Evolutionary conservation across 208 protist genomes (phyloP).

Genomic region (Zelonia costaricensis): DNA sequence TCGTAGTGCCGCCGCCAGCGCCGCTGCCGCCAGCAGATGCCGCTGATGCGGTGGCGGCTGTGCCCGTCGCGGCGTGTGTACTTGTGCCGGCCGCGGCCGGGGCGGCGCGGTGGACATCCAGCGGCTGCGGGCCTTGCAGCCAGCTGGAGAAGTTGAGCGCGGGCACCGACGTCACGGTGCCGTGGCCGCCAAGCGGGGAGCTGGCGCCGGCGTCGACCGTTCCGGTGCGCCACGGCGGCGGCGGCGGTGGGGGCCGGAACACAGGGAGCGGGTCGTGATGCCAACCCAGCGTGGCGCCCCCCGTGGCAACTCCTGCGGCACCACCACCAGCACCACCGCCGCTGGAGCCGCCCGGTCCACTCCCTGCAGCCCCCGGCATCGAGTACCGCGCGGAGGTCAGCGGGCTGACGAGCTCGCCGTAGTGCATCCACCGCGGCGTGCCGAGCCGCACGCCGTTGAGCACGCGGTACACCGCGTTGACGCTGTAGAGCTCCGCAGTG

Average conservation of each 20-base stretch:
- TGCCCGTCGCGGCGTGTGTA: not conserved
- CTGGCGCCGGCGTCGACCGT: not conserved
- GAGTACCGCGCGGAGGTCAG: slow-evolving; percentile 15
- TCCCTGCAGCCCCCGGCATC: not conserved
- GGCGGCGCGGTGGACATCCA: slow-evolving; percentile 21
- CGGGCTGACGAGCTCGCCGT: slow-evolving; percentile 9
- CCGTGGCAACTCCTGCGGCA: no score
- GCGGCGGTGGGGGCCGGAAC: slow-evolving; percentile 3
- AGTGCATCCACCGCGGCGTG: slow-evolving; percentile 28
- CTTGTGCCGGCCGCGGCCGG: not conserved
- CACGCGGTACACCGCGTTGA: slow-evolving; percentile 54
- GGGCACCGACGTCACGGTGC: not conserved
- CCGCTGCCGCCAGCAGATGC: not conserved
- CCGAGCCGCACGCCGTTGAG: slow-evolving; percentile 28
- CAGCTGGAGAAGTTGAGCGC: slow-evolving; percentile 20
- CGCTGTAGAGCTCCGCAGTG: slow-evolving; percentile 34
- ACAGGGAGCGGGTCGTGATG: slow-evolving; percentile 12
- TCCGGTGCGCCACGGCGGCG: not conserved
- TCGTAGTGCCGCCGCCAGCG: not conserved
- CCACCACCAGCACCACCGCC: no score
- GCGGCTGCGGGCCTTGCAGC: slow-evolving; percentile 28
- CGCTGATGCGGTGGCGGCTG: not conserved
- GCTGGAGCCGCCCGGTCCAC: no score
- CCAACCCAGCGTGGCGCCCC: not conserved
- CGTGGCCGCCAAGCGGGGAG: not conserved